Evolutionary conservation across 768 basidiomycete genomes (phyloP).

Genomic region (Hericium rajendrae): DNA sequence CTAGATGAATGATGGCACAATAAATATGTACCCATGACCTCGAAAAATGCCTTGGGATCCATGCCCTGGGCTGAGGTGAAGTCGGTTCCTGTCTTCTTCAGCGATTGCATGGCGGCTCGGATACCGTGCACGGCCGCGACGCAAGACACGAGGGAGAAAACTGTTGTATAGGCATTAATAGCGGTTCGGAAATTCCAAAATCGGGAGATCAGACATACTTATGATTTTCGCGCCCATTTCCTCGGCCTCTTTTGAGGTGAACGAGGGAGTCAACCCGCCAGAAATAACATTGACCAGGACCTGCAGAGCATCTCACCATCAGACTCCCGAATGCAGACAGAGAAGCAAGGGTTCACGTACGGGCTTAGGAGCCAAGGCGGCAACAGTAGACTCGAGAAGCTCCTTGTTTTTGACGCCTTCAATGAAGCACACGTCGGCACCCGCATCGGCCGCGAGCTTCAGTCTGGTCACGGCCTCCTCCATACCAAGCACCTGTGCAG

Average conservation of each 20-base stretch:
- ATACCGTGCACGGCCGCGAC: constrained; percentile 73
- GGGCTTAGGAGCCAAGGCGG: constrained; percentile 62
- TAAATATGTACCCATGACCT: constrained; percentile 51
- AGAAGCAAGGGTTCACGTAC: constrained; percentile 23
- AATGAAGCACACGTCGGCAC: constrained; percentile 76
- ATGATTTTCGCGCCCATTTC: constrained; percentile 66
- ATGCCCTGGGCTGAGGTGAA: constrained; percentile 49
- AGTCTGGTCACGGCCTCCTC: constrained; percentile 61
- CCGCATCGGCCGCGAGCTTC: constrained; percentile 61
- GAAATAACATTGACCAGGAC: constrained; percentile 76
- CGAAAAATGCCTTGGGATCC: constrained; percentile 73
- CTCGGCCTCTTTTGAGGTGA: constrained; percentile 62
- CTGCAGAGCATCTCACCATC: constrained; percentile 15
- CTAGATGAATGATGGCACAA: neutral
- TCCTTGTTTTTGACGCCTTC: constrained; percentile 68
- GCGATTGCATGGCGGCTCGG: constrained; percentile 63
- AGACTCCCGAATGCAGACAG: neutral
- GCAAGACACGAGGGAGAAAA: constrained; percentile 69
- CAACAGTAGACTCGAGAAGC: constrained; percentile 52
- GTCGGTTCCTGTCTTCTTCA: constrained; percentile 74
- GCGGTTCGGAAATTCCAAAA: neutral
- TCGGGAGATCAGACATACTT: constrained; percentile 35
- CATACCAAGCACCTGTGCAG: constrained; percentile 72
- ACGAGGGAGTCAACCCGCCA: constrained; percentile 67
- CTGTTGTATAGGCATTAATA: constrained; percentile 22